Percentiles rank a stretch among this genome's conserved stretches.
Conservation (phyloP, 805 yeast genomes). For the Lipomyces japonicus region DNA sequence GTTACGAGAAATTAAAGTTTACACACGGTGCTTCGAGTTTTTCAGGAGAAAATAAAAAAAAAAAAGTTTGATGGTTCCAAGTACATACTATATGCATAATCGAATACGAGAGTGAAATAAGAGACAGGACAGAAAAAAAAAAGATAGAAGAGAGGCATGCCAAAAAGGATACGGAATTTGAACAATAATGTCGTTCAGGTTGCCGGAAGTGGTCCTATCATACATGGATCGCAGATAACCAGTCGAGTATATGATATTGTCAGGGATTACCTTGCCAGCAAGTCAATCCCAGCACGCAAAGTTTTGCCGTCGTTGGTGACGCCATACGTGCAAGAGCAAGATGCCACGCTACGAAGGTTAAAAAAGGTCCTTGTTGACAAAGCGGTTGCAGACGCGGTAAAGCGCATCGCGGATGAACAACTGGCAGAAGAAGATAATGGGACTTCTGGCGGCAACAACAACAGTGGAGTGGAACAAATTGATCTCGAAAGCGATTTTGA, state of each 20-base stretch:
- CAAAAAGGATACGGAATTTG: not conserved
- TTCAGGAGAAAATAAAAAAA: no score
- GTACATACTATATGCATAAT: not conserved
- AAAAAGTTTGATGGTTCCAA: not conserved
- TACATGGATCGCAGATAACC: slow-evolving; percentile 4
- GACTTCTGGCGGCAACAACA: slow-evolving; percentile 33
- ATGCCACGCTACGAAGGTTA: slow-evolving; percentile 62
- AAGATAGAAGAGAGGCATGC: no score
- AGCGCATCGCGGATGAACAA: slow-evolving; percentile 6
- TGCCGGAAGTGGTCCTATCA: not conserved
- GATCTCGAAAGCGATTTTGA: slow-evolving; percentile 42
- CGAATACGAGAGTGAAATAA: not conserved
- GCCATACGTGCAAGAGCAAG: slow-evolving; percentile 49
- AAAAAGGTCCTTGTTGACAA: slow-evolving; percentile 62
- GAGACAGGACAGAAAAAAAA: no score
- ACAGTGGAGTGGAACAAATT: slow-evolving; percentile 31
- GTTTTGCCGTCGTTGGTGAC: slow-evolving; percentile 22
- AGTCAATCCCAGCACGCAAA: not conserved
- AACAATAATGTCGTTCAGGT: not conserved
- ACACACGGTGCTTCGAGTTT: no score
- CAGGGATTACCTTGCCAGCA: slow-evolving; percentile 29
- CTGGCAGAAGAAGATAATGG: slow-evolving; percentile 10
- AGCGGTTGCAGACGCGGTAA: slow-evolving; percentile 53
- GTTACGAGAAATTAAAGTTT: no score
- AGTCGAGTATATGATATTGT: slow-evolving; percentile 32